phyloP scores from a whole-genome alignment of 768 basidiomycete genomes.

The Phylloporus arenicola region DNA sequence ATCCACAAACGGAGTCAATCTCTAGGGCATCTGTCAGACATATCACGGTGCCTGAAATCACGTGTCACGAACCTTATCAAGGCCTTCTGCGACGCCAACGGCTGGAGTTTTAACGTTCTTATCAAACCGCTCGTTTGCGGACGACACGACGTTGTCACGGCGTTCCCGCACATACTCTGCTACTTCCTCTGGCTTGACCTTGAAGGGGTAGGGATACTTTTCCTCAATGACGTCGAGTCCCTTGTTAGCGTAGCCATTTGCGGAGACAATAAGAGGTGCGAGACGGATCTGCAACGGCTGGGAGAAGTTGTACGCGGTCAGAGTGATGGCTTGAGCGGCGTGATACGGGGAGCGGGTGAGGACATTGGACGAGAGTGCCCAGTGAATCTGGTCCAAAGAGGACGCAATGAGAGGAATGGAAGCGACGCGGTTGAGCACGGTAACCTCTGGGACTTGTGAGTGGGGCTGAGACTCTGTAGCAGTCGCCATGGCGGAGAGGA shows the following conservation, averaged over 20 bases:
- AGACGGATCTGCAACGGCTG: slow-evolving; percentile 62
- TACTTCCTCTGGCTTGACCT: slow-evolving; percentile 68
- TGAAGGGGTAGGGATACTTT: slow-evolving; percentile 73
- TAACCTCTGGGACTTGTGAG: slow-evolving; percentile 46
- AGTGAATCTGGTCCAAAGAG: slow-evolving; percentile 54
- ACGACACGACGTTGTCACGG: slow-evolving; percentile 48
- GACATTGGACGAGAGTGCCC: slow-evolving; percentile 51
- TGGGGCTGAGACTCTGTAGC: slow-evolving; percentile 21
- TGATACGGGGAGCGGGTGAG: slow-evolving; percentile 63
- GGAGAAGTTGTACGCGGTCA: slow-evolving; percentile 53
- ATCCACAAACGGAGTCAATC: slow-evolving; percentile 71
- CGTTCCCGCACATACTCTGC: slow-evolving; percentile 52
- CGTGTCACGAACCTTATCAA: slow-evolving; percentile 59
- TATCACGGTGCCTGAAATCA: slow-evolving; percentile 12
- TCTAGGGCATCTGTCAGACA: slow-evolving; percentile 33
- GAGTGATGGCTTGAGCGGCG: slow-evolving; percentile 57
- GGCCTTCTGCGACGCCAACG: slow-evolving; percentile 53
- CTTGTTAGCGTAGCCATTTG: slow-evolving; percentile 66
- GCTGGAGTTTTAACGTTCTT: slow-evolving; percentile 62
- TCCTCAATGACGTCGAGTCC: slow-evolving; percentile 69
- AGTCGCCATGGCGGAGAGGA: slow-evolving; percentile 32
- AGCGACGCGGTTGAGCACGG: slow-evolving; percentile 56
- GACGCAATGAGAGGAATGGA: slow-evolving; percentile 70
- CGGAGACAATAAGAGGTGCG: slow-evolving; percentile 59
- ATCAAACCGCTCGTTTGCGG: slow-evolving; percentile 60